Evolutionary conservation across 2,329 filamentous ascomycete species (phyloP), one percentile per base, ranked within the genome.

Genomic region (Chlorencoelia australis): DNA sequence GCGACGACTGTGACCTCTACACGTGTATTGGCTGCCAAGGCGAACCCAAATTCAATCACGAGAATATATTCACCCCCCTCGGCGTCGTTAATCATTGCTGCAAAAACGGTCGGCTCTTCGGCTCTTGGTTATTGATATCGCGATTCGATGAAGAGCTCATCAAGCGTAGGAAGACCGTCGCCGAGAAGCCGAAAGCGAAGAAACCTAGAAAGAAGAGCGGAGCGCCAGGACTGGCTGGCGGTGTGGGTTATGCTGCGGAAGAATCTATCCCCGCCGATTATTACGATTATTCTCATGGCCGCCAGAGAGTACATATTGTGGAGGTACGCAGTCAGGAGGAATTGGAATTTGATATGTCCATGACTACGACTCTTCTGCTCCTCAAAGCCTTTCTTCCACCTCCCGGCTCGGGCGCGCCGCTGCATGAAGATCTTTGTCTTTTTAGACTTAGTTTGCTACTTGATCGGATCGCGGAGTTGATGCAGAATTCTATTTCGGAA

Each of bases 401-500:
- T n/a, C n/a, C n/a, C n/a, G n/a, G n/a, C n/a, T n/a, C n/a, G n/a
- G n/a, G n/a, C n/a, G n/a, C n/a, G n/a, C n/a, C n/a, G n/a, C n/a
- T n/a, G n/a, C n/a, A n/a, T n/a, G n/a, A n/a, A n/a, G n/a, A n/a
- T n/a, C n/a, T n/a, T n/a, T n/a, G 15, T 31, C 30, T 30, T 6
- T 37, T 40, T 18, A 20, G 33, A 13, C 11, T 27, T 7, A 40
- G 38, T 24, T 22, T 36, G 3, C 27, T 40, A 18, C 14, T 36
- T 17, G 38, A 40, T 27, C 9, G 33, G 5, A 5, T 36, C 9
- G 16, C 32, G 8, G 22, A 7, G 5, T 24, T 40, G 21, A 18
- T 40, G 4, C 28, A 22, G n/a, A 40, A 40, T 30, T 40, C 38
- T 4, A 32, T 40, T 27, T n/a, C 20, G 8, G 29, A 40, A 21